phyloP scores from a whole-genome alignment of 331 rosid genomes.

The Telfairia occidentalis region DNA sequence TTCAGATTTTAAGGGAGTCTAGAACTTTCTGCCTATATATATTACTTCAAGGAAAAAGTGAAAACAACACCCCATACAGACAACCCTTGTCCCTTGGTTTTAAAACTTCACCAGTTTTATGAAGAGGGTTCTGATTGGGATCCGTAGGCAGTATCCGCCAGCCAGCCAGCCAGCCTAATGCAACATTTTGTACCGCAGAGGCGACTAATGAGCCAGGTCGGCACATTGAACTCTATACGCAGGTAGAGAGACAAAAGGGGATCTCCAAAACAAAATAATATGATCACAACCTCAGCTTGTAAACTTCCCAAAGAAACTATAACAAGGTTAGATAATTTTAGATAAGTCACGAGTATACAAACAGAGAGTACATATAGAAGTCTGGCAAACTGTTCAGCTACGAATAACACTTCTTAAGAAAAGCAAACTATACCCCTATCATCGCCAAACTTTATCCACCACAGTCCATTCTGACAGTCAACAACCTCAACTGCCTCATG shows the following conservation, averaged over 20 bases:
- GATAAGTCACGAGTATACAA: slow-evolving; percentile 45
- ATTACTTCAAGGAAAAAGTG: background rate
- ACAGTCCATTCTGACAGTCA: slow-evolving; percentile 19
- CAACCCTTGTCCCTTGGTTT: background rate
- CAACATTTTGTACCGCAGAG: background rate
- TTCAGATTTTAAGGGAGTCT: background rate
- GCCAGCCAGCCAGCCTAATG: background rate
- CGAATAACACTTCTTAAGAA: slow-evolving; percentile 20
- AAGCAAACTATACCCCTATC: slow-evolving; percentile 36
- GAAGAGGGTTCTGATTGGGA: background rate
- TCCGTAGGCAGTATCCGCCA: background rate
- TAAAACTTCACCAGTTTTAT: background rate
- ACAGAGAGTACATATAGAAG: slow-evolving; percentile 27
- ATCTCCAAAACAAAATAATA: background rate
- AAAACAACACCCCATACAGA: background rate
- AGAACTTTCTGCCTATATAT: background rate
- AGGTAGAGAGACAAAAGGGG: background rate
- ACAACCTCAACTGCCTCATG: slow-evolving; percentile 37
- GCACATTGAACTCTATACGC: background rate
- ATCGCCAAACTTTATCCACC: slow-evolving; percentile 19
- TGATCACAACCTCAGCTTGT: background rate
- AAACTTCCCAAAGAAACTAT: background rate
- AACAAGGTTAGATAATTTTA: slow-evolving; percentile 24
- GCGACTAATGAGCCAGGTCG: background rate
- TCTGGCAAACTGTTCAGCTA: slow-evolving; percentile 36